These are phyloP conservation scores for Aspergillus steynii DNA, from an alignment of 495 filamentous ascomycete genomes.

Conservation along the genomic window DNA sequence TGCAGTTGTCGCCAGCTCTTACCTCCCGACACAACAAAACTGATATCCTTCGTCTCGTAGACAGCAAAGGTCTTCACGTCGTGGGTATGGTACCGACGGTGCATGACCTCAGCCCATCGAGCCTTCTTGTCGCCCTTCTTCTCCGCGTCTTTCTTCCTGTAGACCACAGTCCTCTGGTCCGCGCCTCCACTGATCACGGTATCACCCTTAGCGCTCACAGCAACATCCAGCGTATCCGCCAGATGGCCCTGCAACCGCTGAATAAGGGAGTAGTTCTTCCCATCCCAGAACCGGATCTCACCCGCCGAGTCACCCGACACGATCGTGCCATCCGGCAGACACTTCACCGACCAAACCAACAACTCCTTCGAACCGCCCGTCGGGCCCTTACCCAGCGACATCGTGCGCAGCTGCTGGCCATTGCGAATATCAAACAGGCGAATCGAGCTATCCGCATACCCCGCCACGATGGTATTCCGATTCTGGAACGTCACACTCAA, in stretches of 20 bases:
- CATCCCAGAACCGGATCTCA: slow-evolving; percentile 90
- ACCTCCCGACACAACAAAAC: slow-evolving; percentile 91
- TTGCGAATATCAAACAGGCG: slow-evolving; percentile 84
- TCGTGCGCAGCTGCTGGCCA: slow-evolving; percentile 69
- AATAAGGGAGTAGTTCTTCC: slow-evolving; percentile 80
- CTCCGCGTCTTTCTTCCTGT: slow-evolving; percentile 57
- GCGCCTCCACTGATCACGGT: slow-evolving; percentile 90
- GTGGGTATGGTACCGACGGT: slow-evolving; percentile 80
- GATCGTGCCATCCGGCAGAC: slow-evolving; percentile 80
- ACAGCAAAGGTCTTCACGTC: slow-evolving; percentile 95
- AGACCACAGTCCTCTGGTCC: slow-evolving; percentile 82
- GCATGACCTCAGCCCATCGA: slow-evolving; percentile 82
- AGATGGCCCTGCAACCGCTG: slow-evolving; percentile 84
- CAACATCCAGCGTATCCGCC: slow-evolving; percentile 86
- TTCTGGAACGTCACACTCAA: slow-evolving; percentile 89
- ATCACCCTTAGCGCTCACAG: slow-evolving; percentile 74
- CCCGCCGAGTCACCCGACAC: slow-evolving; percentile 94
- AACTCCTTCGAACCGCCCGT: slow-evolving; percentile 76
- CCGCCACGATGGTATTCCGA: slow-evolving; percentile 77
- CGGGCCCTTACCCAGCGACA: slow-evolving; percentile 80
- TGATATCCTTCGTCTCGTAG: slow-evolving; percentile 80
- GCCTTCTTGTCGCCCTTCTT: slow-evolving; percentile 55
- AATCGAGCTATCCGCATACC: slow-evolving; percentile 90
- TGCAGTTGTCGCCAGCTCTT: slow-evolving; percentile 25
- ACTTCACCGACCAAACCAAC: slow-evolving; percentile 91